Evolutionary conservation across 495 filamentous ascomycete genomes (phyloP).

Genomic region (Tetracladium marchalianum): DNA sequence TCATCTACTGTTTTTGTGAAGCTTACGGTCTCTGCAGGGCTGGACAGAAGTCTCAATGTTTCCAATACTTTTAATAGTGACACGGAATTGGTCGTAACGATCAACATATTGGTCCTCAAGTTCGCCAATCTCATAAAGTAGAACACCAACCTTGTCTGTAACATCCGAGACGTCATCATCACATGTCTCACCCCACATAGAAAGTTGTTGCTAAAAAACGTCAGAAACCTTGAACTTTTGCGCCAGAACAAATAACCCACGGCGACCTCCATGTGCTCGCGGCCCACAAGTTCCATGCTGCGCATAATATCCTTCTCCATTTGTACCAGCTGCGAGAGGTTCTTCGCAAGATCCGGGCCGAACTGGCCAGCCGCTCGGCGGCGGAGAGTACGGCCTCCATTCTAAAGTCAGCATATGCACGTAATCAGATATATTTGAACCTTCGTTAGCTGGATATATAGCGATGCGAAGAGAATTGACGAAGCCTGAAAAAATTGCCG

Average conservation of each 20-base stretch:
- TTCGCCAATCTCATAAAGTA: constrained; percentile 95
- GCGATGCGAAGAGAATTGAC: no score
- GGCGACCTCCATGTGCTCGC: constrained; percentile 96
- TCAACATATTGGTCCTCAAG: constrained; percentile 97
- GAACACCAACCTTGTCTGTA: constrained; percentile 94
- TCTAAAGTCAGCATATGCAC: constrained; percentile 13
- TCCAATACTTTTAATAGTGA: constrained; percentile 97
- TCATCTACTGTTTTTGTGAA: neutral
- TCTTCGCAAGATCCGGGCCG: constrained; percentile 92
- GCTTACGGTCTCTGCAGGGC: constrained; percentile 90
- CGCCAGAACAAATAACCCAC: constrained; percentile 42
- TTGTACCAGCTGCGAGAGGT: constrained; percentile 94
- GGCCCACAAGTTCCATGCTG: constrained; percentile 87
- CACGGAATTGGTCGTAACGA: constrained; percentile 97
- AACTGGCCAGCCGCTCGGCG: constrained; percentile 86
- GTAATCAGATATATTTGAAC: constrained; percentile 2
- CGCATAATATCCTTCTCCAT: constrained; percentile 99
- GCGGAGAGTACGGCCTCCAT: constrained; percentile 84
- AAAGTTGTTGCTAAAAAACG: constrained; percentile 81
- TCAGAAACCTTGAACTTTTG: neutral
- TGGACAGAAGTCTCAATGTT: constrained; percentile 98
- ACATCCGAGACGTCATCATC: constrained; percentile 98
- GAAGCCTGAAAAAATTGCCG: no score
- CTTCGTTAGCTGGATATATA: neutral
- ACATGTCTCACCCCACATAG: constrained; percentile 92